Evolutionary conservation across 805 yeast genomes (phyloP).

Genomic region (Kluyveromyces wickerhamii): DNA sequence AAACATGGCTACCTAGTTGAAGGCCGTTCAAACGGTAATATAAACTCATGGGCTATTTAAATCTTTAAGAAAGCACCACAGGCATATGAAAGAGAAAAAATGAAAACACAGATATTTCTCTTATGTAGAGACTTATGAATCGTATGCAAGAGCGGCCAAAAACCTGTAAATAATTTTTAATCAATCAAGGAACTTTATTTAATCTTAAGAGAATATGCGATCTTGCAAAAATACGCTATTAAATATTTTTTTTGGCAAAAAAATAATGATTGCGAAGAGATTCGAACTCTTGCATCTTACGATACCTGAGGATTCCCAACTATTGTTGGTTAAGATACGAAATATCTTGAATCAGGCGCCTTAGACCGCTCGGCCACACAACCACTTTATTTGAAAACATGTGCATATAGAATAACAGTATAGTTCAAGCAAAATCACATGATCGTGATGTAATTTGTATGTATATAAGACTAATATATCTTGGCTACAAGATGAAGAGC

Average conservation of each 20-base stretch:
- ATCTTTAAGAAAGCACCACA: neutral
- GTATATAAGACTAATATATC: too few relatives aligned
- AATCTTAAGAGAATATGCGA: too few relatives aligned
- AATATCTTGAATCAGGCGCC: slow-evolving; percentile 30
- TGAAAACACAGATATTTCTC: neutral
- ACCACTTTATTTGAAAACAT: slow-evolving; percentile 11
- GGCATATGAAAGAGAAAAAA: neutral
- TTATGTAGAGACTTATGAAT: too few relatives aligned
- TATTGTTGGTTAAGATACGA: slow-evolving; percentile 14
- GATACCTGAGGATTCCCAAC: slow-evolving; percentile 25
- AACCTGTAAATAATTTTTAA: too few relatives aligned
- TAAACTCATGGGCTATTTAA: slow-evolving; percentile 57
- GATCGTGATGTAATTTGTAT: too few relatives aligned
- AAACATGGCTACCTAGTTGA: slow-evolving; percentile 60
- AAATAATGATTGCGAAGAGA: slow-evolving; percentile 25
- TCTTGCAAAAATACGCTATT: too few relatives aligned
- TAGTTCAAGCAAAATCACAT: neutral
- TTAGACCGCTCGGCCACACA: slow-evolving; percentile 33
- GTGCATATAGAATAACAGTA: neutral
- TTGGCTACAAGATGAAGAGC: too few relatives aligned
- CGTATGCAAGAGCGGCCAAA: too few relatives aligned
- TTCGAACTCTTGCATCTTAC: slow-evolving; percentile 29
- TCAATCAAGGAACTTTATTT: too few relatives aligned
- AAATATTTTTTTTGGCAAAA: slow-evolving; percentile 5
- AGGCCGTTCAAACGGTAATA: slow-evolving; percentile 51